Evolutionary conservation across 2,329 filamentous ascomycete genomes (phyloP), one percentile per base, ranked within the genome.

Genomic region (Colletotrichum liriopes): DNA sequence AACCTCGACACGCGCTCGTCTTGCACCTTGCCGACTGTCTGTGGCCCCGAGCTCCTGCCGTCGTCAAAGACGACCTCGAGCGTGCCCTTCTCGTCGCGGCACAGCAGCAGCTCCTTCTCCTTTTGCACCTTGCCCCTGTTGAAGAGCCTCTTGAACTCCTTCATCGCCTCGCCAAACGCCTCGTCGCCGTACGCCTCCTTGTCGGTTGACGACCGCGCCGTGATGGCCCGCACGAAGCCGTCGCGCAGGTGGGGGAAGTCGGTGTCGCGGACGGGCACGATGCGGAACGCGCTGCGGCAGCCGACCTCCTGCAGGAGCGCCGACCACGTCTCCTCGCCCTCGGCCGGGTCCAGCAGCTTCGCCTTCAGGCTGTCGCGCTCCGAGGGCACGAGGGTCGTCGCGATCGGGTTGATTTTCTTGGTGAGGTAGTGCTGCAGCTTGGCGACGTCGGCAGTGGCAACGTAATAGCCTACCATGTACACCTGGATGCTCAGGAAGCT

Each of bases 211-310:
- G 93, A 92, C 43, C 93, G 90, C 11, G 90, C 92, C 65, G 93
- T 93, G 74, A 99, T 93, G 29, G 94, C 93, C 7, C 95, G 90
- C 71, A 98, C 94, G 85, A 95, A 97, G 1, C 94, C 96, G 79
- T 99, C 96, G 51, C 96, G 90, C 74, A 99, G 83, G 81, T 99
- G 96, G 75, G 92, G 91, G 82, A 98, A 98, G 82, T 98, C 95
- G 23, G 96, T 99, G 82, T 97, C 95, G 47, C 94, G 89, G n/a
- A 94, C 95, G 0, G 96, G 96, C 3, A 96, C 91, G 74, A 99
- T 93, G 56, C 96, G 90, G 83, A 97, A 91, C 0, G 92, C 89
- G 35, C 92, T 96, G 66, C 94, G 86, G n/a, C 96, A 90, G 0
- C 90, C 88, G 3, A 90, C 87, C 0, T 91, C 85, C 70, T 86